These are phyloP conservation scores for Alternaria postmessia DNA, from an alignment of 2,329 filamentous ascomycete species.

Conservation along the genomic window DNA sequence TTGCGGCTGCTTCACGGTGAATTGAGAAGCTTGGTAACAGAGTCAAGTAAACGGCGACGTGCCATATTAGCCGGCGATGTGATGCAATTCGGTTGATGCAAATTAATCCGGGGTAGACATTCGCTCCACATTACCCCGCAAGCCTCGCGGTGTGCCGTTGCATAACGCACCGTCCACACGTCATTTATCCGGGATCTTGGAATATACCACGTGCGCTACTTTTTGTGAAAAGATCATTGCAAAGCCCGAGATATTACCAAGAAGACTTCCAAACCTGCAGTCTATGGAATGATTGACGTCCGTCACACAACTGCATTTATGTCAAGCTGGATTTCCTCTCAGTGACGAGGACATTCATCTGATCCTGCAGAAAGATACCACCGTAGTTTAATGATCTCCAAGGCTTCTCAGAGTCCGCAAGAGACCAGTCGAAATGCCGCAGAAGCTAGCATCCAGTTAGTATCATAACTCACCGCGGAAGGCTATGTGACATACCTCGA, in stretches of 20 bases:
- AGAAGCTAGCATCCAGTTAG: slow-evolving; percentile 19
- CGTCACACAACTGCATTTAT: background rate
- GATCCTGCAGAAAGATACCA: slow-evolving; percentile 31
- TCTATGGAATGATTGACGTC: background rate
- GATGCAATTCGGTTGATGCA: background rate
- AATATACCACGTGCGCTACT: background rate
- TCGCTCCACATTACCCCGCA: slow-evolving; percentile 14
- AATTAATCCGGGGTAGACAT: slow-evolving; percentile 11
- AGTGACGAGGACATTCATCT: slow-evolving; percentile 33
- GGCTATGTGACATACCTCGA: slow-evolving; percentile 48
- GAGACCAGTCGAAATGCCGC: slow-evolving; percentile 35
- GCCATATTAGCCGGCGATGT: background rate
- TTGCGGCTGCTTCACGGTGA: background rate
- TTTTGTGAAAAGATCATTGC: background rate
- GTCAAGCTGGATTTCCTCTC: slow-evolving; percentile 10
- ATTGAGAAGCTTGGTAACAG: background rate
- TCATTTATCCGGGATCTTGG: background rate
- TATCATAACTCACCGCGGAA: background rate
- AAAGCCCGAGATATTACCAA: background rate
- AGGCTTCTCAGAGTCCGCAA: slow-evolving; percentile 28
- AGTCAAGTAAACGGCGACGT: background rate
- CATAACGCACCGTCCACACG: background rate
- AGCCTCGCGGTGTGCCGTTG: background rate
- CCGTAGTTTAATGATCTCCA: slow-evolving; percentile 30
- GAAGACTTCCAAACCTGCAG: background rate